phyloP scores from a whole-genome alignment of 2,329 filamentous ascomycete genomes.

The Penicillium sp. region DNA sequence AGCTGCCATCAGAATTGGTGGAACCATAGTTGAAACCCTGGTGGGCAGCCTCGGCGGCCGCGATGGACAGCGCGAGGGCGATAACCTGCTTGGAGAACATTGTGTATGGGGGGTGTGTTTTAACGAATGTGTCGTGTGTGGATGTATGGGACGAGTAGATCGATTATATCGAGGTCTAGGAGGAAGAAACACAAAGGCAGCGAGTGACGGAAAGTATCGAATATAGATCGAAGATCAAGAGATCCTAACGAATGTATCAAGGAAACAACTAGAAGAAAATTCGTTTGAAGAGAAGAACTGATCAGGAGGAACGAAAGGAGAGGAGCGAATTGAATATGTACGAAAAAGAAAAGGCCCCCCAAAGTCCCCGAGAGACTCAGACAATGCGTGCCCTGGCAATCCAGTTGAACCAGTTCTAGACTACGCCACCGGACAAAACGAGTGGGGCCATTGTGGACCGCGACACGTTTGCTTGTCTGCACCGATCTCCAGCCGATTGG shows the following conservation, averaged over 20 bases:
- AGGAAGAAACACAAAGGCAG: slow-evolving; percentile 9
- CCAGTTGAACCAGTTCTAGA: slow-evolving; percentile 19
- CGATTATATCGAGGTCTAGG: slow-evolving; percentile 2
- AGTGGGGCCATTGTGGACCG: slow-evolving; percentile 20
- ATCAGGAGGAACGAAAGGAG: slow-evolving; percentile 8
- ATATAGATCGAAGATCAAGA: neutral
- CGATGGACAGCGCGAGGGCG: slow-evolving; percentile 38
- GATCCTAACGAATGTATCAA: slow-evolving; percentile 16
- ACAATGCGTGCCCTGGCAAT: neutral
- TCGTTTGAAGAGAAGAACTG: slow-evolving; percentile 8
- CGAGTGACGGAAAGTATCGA: slow-evolving; percentile 7
- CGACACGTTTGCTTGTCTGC: slow-evolving; percentile 26
- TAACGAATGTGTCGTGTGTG: slow-evolving; percentile 11
- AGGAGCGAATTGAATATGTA: slow-evolving; percentile 4
- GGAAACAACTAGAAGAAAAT: slow-evolving; percentile 12
- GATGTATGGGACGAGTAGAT: neutral
- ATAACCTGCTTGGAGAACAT: slow-evolving; percentile 39
- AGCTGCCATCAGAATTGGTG: slow-evolving; percentile 43
- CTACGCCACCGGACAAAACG: slow-evolving; percentile 21
- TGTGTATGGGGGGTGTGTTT: slow-evolving; percentile 20
- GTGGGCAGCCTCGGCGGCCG: slow-evolving; percentile 39
- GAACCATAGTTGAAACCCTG: slow-evolving; percentile 54
- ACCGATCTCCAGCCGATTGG: slow-evolving; percentile 6
- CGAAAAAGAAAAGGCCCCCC: slow-evolving; percentile 10
- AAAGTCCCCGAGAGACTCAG: neutral